These are phyloP conservation scores for Floccularia luteovirens DNA, from an alignment of 768 basidiomycete genomes.

Conservation along the genomic window DNA sequence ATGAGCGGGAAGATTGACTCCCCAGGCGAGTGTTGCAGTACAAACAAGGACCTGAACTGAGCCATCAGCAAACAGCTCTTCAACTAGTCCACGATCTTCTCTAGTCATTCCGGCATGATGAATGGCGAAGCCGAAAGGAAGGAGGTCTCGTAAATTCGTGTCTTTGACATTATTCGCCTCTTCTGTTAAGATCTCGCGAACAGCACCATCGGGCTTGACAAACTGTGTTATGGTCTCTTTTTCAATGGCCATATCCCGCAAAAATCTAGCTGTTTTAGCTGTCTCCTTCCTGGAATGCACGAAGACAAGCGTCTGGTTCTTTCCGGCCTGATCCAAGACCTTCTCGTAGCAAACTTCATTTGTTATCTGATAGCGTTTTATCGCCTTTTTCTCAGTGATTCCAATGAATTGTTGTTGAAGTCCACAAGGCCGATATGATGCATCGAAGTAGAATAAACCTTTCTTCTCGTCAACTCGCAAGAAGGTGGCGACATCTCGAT, in stretches of 20 bases:
- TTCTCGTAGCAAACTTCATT: constrained; percentile 99
- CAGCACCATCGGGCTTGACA: constrained; percentile 88
- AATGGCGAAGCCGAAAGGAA: constrained; percentile 96
- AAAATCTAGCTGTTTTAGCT: constrained; percentile 90
- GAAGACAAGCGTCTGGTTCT: constrained; percentile 92
- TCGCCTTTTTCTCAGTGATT: constrained; percentile 98
- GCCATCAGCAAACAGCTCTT: constrained; percentile 91
- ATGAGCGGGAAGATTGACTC: constrained; percentile 96
- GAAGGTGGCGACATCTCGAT: constrained; percentile 96
- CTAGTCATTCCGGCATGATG: constrained; percentile 97
- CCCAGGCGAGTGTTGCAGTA: constrained; percentile 98
- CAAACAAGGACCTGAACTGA: constrained; percentile 92
- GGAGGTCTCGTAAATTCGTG: constrained; percentile 72
- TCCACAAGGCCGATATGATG: constrained; percentile 87
- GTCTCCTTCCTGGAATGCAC: constrained; percentile 99
- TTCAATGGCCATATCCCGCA: constrained; percentile 93
- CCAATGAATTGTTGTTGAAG: constrained; percentile 97
- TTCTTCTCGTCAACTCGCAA: constrained; percentile 88
- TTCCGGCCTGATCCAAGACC: constrained; percentile 81
- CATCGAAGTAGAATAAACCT: constrained; percentile 96
- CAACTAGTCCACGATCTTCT: constrained; percentile 86
- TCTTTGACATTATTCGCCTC: constrained; percentile 84
- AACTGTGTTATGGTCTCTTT: constrained; percentile 96
- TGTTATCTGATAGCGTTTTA: constrained; percentile 96
- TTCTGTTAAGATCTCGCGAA: constrained; percentile 80